Evolutionary conservation across 2,329 filamentous ascomycete species (phyloP).

Genomic region (Rachicladosporium sp.): DNA sequence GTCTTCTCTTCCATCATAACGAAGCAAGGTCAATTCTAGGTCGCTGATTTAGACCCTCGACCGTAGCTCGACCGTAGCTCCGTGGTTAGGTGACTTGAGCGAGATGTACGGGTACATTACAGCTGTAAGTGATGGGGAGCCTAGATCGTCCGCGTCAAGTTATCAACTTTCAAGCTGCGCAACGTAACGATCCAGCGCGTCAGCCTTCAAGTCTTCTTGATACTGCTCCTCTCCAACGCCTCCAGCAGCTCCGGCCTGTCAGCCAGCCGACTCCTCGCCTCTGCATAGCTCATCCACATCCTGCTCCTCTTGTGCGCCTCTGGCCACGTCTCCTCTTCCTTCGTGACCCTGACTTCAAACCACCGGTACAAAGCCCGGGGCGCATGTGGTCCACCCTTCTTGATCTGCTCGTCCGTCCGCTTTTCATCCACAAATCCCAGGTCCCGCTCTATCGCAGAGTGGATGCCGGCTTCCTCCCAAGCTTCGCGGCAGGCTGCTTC

Average conservation of each 20-base stretch:
- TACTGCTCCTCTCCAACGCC: constrained; percentile 61
- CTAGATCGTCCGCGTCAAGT: too few relatives aligned
- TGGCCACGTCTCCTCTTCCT: constrained; percentile 80
- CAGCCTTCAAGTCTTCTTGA: constrained; percentile 12
- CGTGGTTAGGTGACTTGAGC: too few relatives aligned
- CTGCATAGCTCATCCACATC: constrained; percentile 75
- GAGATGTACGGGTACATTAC: too few relatives aligned
- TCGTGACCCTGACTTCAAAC: constrained; percentile 77
- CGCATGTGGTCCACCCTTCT: constrained; percentile 32
- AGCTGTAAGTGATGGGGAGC: too few relatives aligned
- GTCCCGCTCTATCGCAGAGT: constrained; percentile 71
- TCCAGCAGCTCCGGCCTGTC: constrained; percentile 77
- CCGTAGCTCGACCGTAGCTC: too few relatives aligned
- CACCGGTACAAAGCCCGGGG: constrained; percentile 71
- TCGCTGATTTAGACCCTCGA: too few relatives aligned
- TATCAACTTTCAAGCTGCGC: too few relatives aligned
- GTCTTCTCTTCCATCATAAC: too few relatives aligned
- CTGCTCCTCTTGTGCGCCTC: constrained; percentile 85
- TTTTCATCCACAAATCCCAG: constrained; percentile 78
- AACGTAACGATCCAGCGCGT: too few relatives aligned
- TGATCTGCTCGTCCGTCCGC: constrained; percentile 34
- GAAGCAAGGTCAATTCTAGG: too few relatives aligned
- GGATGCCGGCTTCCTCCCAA: constrained; percentile 95
- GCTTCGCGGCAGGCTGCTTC: constrained; percentile 79
- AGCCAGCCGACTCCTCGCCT: constrained; percentile 64